A percentile compares a stretch with the other conserved stretches of the same genome.
Evolutionary conservation across 192 early-diverging fungal species (phyloP).

Genomic region (Helicostylum pulchrum): DNA sequence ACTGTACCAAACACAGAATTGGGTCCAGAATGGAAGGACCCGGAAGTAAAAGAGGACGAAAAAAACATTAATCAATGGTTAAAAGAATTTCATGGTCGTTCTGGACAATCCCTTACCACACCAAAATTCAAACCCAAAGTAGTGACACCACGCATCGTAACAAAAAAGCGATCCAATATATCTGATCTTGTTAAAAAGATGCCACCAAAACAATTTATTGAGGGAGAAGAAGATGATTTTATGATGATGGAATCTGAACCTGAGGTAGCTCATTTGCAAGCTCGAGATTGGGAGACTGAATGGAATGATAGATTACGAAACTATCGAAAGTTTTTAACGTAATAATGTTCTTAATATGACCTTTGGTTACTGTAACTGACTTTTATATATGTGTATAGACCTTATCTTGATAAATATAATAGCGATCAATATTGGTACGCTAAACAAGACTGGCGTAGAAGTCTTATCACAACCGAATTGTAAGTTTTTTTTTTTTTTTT

Average conservation of each 20-base stretch:
- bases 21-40: constrained; percentile 46
- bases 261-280: constrained; percentile 15
- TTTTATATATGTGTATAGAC: constrained; percentile 4
- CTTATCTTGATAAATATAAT: constrained; percentile 14
- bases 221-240: neutral
- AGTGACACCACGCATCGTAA: too few species aligned
- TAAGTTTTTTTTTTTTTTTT: too few species aligned
- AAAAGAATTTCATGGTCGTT: constrained; percentile 42
- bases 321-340: constrained; percentile 29
- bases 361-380: neutral
- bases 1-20: constrained; percentile 28
- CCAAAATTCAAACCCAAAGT: neutral
- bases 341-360: neutral
- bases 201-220: neutral
- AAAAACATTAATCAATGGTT: constrained; percentile 48
- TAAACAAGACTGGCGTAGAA: constrained; percentile 30
- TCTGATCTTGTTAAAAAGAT: constrained; percentile 9
- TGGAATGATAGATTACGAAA: constrained; percentile 23
- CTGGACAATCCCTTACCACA: constrained; percentile 5
- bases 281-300: constrained; percentile 19
- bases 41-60: constrained; percentile 47
- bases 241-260: constrained; percentile 13
- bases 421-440: constrained; percentile 17
- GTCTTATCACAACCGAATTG: constrained; percentile 31
- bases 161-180: neutral